A percentile compares a stretch with the other conserved stretches of the same genome.
phyloP scores from a whole-genome alignment of 2,329 filamentous ascomycete genomes.

The Calonectria crousiana region DNA sequence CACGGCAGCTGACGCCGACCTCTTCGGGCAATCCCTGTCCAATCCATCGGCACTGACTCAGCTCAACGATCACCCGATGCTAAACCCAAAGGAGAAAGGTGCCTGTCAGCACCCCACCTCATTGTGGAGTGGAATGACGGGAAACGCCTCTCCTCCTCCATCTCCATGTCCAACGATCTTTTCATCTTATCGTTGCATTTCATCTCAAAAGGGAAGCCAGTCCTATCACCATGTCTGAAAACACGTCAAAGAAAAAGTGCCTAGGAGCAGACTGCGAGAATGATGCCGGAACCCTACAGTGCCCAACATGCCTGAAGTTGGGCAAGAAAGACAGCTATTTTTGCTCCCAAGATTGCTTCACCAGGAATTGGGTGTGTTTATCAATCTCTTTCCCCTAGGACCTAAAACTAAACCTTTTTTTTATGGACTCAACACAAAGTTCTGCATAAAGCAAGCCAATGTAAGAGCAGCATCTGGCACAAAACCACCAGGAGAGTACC shows the following conservation, averaged over 20 bases:
- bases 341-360: constrained; percentile 99
- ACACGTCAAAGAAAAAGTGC: constrained; percentile 74
- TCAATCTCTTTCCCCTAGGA: constrained; percentile 1
- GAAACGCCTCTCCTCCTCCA: neutral
- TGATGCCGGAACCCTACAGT: constrained; percentile 87
- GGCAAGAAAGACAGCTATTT: constrained; percentile 92
- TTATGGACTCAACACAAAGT: constrained; percentile 84
- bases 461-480: constrained; percentile 49
- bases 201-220: neutral
- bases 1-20: neutral
- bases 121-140: neutral
- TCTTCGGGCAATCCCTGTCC: neutral
- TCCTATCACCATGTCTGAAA: neutral
- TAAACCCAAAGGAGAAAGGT: neutral
- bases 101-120: neutral
- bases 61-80: neutral
- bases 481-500: constrained; percentile 79
- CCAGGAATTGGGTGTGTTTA: constrained; percentile 90
- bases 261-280: constrained; percentile 86
- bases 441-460: neutral
- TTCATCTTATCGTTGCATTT: neutral
- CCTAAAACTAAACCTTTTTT: constrained; percentile 29
- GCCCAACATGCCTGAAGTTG: constrained; percentile 93
- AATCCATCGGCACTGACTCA: neutral
- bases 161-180: neutral